Conservation (phyloP, 2,329 filamentous ascomycete genomes). For the Apiospora saccharicola region DNA sequence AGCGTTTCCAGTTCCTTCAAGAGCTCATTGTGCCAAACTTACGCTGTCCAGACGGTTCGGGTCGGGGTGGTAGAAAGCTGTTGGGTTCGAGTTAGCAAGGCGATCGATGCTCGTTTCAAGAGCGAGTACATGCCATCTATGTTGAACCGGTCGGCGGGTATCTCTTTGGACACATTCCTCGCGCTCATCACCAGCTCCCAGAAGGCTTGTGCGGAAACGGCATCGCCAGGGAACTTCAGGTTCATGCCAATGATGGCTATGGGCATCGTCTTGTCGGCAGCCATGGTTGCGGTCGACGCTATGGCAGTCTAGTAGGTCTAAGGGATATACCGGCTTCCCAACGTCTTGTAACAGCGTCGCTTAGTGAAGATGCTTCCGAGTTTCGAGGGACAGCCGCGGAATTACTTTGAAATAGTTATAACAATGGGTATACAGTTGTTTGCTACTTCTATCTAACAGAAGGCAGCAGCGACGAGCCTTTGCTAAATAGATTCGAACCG, state of each 20-base stretch:
- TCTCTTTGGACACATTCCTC: constrained; percentile 39
- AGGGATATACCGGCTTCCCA: background rate
- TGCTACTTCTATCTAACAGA: background rate
- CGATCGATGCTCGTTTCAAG: background rate
- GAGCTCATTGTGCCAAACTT: background rate
- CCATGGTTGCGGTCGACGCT: constrained; percentile 5
- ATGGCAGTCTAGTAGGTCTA: background rate
- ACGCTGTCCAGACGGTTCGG: constrained; percentile 22
- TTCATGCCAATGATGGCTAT: constrained; percentile 45
- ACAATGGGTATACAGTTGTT: background rate
- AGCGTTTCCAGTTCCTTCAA: too few species aligned
- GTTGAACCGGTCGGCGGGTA: constrained; percentile 44
- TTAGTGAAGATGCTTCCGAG: background rate
- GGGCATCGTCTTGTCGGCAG: constrained; percentile 34
- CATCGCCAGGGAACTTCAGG: constrained; percentile 41
- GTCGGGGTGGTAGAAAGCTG: constrained; percentile 24
- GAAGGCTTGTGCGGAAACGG: constrained; percentile 41
- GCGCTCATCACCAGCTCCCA: constrained; percentile 41
- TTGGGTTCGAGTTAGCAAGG: constrained; percentile 1
- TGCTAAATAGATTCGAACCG: constrained; percentile 18
- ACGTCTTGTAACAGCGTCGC: background rate
- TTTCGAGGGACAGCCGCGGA: background rate
- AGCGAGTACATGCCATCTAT: constrained; percentile 29
- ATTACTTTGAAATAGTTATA: background rate
- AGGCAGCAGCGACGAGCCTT: background rate